Evolutionary conservation across 2,329 filamentous ascomycete species (phyloP).

Genomic region (Fusarium siculi): DNA sequence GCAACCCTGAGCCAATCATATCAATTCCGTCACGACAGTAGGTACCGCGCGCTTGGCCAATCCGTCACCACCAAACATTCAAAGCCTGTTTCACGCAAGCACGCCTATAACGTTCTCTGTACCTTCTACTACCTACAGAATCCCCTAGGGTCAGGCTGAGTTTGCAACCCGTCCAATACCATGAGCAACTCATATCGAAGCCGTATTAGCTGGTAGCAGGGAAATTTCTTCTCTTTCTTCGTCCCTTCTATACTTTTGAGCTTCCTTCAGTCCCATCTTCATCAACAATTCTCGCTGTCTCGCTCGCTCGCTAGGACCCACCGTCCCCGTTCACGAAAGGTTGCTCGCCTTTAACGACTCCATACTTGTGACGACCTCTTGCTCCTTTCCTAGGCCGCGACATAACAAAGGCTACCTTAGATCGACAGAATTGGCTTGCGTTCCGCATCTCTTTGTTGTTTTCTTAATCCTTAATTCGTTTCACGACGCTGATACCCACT

Average conservation of each 20-base stretch:
- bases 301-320: conserved; percentile 35
- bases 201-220: conserved; percentile 40
- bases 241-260: conserved; percentile 15
- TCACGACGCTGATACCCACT: conserved; percentile 28
- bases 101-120: conserved; percentile 16
- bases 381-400: conserved; percentile 14
- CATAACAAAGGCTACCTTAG: not conserved
- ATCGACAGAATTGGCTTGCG: not conserved
- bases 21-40: not conserved
- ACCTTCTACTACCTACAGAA: conserved; percentile 19
- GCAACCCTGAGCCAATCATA: conserved; percentile 29
- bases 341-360: conserved; percentile 34
- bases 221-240: conserved; percentile 29
- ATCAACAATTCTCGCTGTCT: conserved; percentile 19
- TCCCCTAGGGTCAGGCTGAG: conserved; percentile 29
- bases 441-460: conserved; percentile 5
- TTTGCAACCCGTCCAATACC: conserved; percentile 28
- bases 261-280: conserved; percentile 13
- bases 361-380: conserved; percentile 21
- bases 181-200: conserved; percentile 37
- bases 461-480: conserved; percentile 40
- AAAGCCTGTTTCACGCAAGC: conserved; percentile 26
- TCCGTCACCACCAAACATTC: conserved; percentile 39
- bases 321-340: conserved; percentile 40
- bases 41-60: conserved; percentile 41